These are phyloP conservation scores for Haplographium delicatum DNA, from an alignment of 495 filamentous ascomycete species.

Conservation along the genomic window DNA sequence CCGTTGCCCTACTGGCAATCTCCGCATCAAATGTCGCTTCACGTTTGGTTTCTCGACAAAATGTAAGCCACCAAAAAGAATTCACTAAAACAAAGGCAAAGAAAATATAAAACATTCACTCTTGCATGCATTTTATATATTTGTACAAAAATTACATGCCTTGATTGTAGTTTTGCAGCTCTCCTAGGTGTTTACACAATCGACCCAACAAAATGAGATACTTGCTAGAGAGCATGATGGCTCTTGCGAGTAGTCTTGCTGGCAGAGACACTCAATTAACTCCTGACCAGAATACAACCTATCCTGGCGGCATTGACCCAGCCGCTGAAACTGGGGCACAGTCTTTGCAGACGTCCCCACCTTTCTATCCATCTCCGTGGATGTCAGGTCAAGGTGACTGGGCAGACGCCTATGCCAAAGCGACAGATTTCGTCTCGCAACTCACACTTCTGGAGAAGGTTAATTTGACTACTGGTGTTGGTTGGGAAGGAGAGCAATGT, in stretches of 20 bases:
- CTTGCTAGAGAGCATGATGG: background rate
- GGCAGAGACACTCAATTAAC: conserved; percentile 1
- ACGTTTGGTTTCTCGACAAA: background rate
- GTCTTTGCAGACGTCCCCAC: conserved; percentile 34
- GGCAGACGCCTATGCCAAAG: conserved; percentile 70
- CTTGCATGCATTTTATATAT: background rate
- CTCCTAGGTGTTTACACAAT: too few species aligned
- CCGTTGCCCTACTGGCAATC: background rate
- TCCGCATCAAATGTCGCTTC: background rate
- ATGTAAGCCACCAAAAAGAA: too few species aligned
- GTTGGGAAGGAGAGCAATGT: conserved; percentile 29
- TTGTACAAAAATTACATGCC: background rate
- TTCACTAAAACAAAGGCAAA: background rate
- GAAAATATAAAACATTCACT: background rate
- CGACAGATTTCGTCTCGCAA: conserved; percentile 73
- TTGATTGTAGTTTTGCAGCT: background rate
- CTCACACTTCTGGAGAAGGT: conserved; percentile 87
- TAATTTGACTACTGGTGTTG: conserved; percentile 66
- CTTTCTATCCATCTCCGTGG: conserved; percentile 84
- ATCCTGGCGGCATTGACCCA: conserved; percentile 4
- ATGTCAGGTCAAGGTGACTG: conserved; percentile 65
- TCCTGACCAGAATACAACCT: conserved; percentile 7
- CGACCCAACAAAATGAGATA: background rate
- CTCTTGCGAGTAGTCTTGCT: background rate
- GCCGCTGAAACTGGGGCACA: conserved; percentile 3